Base-by-base conservation (phyloP, 2,329 filamentous ascomycete genomes). In the Aspergillus brasiliensis region DNA sequence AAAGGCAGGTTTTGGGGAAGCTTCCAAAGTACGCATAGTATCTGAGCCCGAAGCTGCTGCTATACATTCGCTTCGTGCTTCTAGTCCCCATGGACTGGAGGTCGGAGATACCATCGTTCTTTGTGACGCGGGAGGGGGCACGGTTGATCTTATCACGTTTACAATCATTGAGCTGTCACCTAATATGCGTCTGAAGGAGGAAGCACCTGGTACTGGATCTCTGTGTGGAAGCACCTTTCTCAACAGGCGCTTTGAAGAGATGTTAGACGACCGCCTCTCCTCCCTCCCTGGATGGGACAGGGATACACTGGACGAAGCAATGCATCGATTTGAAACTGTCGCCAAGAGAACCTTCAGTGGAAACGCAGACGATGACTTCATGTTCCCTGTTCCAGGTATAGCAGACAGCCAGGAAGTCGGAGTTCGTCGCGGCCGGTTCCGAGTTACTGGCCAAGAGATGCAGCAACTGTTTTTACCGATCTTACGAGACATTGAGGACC, bases 81-180 rank as follows among this genome's bases (percentile, higher is more conserved):
- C 48, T 2, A 58, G 40, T 15, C 65, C 62, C 10, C 63, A 62
- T 31, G 38, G 34, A 1, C 51, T 63, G 3, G 38, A 64, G 28
- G 55, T 61, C 5, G 67, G 62, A 0, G 68, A 73, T 49, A 67
- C 62, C 8, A 67, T 71, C 38, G 58, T 71, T 17, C 42, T 73
- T 1, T 71, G 70, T 25, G 71, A 73, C 49, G 70, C 68, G 0
- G 67, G 70, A 1, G 71, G 68, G 21, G 70, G 69, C 1, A 73
- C 68, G 0, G 71, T 72, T 4, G 72, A 75, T 57, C 57, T 73
- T 19, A 73, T 73, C 2, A 68, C 70, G 0, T 75, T 73, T 53
- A 58, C 61, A 0, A 69, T 75, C 15, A 21, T 59, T 3, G 51
- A 61, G 8, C 51, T 74, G 4, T 31, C 61, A 5, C 73, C 73